Conservation (phyloP, 2,329 filamentous ascomycete genomes). For the Sclerotinia trifoliorum region DNA sequence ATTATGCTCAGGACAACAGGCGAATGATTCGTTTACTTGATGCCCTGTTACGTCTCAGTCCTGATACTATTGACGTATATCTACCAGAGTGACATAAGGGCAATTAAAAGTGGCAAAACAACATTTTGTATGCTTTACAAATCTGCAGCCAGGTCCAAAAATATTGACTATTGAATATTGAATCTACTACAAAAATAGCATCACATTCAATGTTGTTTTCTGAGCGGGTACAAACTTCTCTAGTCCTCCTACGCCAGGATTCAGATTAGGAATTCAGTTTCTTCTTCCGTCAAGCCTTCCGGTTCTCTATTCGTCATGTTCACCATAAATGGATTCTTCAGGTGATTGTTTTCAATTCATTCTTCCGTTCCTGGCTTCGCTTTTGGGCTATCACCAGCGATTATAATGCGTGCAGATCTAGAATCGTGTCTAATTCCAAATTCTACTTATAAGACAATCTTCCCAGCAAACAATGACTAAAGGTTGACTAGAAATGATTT, state of each 20-base stretch:
- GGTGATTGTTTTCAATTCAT: neutral
- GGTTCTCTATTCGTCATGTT: neutral
- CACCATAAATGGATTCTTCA: neutral
- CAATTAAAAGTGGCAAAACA: neutral
- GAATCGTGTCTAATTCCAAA: neutral
- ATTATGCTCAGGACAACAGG: neutral
- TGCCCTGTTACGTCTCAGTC: neutral
- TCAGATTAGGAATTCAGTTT: neutral
- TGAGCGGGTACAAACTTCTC: neutral
- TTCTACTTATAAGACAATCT: too few species aligned
- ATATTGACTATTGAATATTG: neutral
- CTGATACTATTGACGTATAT: neutral
- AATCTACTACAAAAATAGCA: neutral
- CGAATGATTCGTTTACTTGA: neutral
- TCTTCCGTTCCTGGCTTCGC: neutral
- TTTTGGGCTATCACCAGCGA: neutral
- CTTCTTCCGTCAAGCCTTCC: constrained; percentile 8
- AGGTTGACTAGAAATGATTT: neutral
- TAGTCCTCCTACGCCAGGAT: neutral
- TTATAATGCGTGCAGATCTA: neutral
- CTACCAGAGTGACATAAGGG: neutral
- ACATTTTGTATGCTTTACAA: neutral
- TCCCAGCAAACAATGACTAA: neutral
- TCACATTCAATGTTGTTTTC: neutral
- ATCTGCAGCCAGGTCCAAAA: neutral